phyloP scores from a whole-genome alignment of 2,329 filamentous ascomycete genomes.

The Leptographium galeiforme region DNA sequence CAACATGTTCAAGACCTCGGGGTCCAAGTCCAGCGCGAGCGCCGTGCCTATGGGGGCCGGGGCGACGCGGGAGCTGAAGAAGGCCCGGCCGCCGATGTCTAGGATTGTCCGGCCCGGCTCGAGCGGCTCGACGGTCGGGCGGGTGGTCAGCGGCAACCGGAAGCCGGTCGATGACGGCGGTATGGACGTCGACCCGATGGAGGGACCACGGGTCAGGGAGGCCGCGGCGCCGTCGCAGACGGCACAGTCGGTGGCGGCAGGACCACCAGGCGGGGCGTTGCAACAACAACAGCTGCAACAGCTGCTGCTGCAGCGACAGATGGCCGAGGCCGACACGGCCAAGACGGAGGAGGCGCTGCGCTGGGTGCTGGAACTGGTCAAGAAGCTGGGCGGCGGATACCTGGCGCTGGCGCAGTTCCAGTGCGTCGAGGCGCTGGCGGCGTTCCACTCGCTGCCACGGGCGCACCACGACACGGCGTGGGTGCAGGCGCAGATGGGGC shows the following conservation, averaged over 20 bases:
- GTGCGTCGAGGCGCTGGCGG: conserved; percentile 61
- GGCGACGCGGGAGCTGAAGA: conserved; percentile 65
- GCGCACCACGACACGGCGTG: conserved; percentile 81
- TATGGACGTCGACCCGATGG: conserved; percentile 57
- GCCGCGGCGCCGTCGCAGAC: conserved; percentile 1
- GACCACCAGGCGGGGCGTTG: background rate
- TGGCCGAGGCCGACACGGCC: conserved; percentile 36
- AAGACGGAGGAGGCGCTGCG: conserved; percentile 65
- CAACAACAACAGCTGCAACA: background rate
- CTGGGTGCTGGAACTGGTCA: conserved; percentile 67
- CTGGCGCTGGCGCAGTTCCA: conserved; percentile 66
- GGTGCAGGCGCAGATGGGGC: conserved; percentile 82
- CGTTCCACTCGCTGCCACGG: conserved; percentile 56
- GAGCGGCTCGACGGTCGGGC: conserved; percentile 59
- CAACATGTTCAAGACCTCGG: conserved; percentile 54
- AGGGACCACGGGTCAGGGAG: conserved; percentile 21
- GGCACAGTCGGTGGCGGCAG: conserved; percentile 2
- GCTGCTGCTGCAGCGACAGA: conserved; percentile 19
- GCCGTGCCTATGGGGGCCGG: conserved; percentile 43
- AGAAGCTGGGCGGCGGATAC: conserved; percentile 70
- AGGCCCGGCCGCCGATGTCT: conserved; percentile 61
- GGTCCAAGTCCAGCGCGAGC: conserved; percentile 48
- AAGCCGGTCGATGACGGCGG: conserved; percentile 56
- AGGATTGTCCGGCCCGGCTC: conserved; percentile 52
- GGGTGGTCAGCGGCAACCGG: conserved; percentile 81